phyloP scores from a whole-genome alignment of 768 basidiomycete species.

The Vararia minispora region DNA sequence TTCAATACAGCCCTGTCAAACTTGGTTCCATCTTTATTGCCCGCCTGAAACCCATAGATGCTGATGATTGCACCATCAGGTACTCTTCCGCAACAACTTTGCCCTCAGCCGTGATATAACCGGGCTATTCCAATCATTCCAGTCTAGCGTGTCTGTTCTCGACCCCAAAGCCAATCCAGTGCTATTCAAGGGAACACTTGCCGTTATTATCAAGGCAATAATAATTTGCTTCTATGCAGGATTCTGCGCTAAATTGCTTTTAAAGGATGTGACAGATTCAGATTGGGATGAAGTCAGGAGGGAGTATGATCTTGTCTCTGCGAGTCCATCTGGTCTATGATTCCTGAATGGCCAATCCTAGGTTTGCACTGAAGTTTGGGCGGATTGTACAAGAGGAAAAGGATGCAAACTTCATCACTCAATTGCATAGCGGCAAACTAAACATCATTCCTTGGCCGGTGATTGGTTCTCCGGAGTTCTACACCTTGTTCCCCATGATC shows the following conservation, averaged over 20 bases:
- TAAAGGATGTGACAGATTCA: conserved; percentile 51
- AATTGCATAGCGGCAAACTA: conserved; percentile 42
- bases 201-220: conserved; percentile 51
- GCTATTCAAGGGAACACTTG: conserved; percentile 46
- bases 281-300: conserved; percentile 46
- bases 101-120: conserved; percentile 48
- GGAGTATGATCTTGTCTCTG: conserved; percentile 30
- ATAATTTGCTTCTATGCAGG: background rate
- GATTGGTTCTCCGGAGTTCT: conserved; percentile 52
- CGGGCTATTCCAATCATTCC: conserved; percentile 52
- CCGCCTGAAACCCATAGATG: background rate
- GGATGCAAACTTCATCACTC: conserved; percentile 50
- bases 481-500: conserved; percentile 37
- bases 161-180: conserved; percentile 48
- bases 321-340: background rate
- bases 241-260: background rate
- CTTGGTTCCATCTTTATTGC: conserved; percentile 26
- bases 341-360: conserved; percentile 14
- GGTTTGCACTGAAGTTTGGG: conserved; percentile 46
- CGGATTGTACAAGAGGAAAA: conserved; percentile 54
- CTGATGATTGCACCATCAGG: conserved; percentile 23
- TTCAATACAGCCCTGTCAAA: conserved; percentile 61
- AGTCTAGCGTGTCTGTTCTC: conserved; percentile 43
- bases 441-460: conserved; percentile 59
- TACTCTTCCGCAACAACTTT: conserved; percentile 57